Evolutionary conservation across 208 protist species (phyloP).

Genomic region (Trypanosoma theileri): DNA sequence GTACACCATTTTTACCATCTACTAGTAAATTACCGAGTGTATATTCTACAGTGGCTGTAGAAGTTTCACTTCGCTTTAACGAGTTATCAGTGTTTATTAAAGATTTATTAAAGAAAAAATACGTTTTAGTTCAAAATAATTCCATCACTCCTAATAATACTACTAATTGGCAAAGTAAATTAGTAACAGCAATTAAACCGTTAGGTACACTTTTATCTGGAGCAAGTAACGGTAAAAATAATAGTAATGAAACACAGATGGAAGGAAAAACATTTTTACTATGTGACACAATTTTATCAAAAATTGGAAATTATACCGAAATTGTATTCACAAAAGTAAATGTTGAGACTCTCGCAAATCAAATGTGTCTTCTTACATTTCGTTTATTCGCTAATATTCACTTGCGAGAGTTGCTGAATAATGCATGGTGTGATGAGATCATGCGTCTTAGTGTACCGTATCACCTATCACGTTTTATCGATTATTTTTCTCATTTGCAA

Average conservation of each 20-base stretch:
- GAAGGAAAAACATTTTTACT: background rate
- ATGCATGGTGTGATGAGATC: slow-evolving; percentile 47
- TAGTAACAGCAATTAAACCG: slow-evolving; percentile 1
- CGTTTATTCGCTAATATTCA: slow-evolving; percentile 54
- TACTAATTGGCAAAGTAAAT: background rate
- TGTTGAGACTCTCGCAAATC: slow-evolving; percentile 38
- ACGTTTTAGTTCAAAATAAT: background rate
- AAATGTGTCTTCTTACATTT: slow-evolving; percentile 66
- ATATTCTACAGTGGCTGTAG: background rate
- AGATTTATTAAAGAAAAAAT: background rate
- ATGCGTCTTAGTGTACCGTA: slow-evolving; percentile 37
- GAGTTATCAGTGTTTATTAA: slow-evolving; percentile 17
- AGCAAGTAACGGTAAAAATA: background rate
- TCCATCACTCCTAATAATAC: background rate
- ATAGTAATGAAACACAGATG: background rate
- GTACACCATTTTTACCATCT: background rate
- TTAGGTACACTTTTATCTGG: slow-evolving; percentile 12
- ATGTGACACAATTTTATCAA: background rate
- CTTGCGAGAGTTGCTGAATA: slow-evolving; percentile 65
- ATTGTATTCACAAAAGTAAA: slow-evolving; percentile 24
- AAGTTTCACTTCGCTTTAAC: slow-evolving; percentile 6
- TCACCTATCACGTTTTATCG: slow-evolving; percentile 47
- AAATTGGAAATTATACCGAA: background rate
- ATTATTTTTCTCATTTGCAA: slow-evolving; percentile 44
- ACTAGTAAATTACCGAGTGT: background rate